A percentile compares a stretch with the other conserved stretches of the same genome.
These are phyloP conservation scores for Cutaneotrichosporon mucoides DNA, from an alignment of 1,284 basidiomycete genomes.

Conservation along the genomic window DNA sequence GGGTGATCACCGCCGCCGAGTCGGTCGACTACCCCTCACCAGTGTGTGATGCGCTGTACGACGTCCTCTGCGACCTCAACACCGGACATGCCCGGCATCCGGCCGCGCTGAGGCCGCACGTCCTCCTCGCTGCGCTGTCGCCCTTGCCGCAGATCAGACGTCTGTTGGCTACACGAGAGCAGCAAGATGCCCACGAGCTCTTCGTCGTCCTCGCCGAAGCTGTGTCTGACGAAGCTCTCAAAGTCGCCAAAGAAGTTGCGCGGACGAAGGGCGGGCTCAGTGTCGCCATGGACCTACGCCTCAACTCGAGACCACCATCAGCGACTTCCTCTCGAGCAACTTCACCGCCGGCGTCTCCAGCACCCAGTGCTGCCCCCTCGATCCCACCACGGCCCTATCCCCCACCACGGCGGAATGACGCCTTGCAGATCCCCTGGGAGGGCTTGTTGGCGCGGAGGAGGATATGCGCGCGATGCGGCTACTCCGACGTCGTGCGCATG, in stretches of 20 bases:
- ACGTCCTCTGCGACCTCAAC: conserved; percentile 69
- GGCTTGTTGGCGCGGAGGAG: conserved; percentile 44
- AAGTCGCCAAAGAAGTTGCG: conserved; percentile 39
- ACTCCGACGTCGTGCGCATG: conserved; percentile 41
- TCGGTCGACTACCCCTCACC: conserved; percentile 72
- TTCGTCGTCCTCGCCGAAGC: conserved; percentile 84
- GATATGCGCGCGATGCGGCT: conserved; percentile 44
- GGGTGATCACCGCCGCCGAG: conserved; percentile 67
- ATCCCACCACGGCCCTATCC: not conserved
- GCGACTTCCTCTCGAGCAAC: not conserved
- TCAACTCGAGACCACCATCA: not conserved
- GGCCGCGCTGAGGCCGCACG: conserved; percentile 63
- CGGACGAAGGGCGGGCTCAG: conserved; percentile 22
- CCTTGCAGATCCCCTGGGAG: conserved; percentile 45
- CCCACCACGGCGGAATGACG: conserved; percentile 1
- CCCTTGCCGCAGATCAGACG: conserved; percentile 58
- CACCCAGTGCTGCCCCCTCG: not conserved
- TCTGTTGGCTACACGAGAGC: conserved; percentile 76
- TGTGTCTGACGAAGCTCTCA: conserved; percentile 68
- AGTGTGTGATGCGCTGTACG: conserved; percentile 70
- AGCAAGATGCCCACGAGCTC: conserved; percentile 94
- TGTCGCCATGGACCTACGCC: conserved; percentile 11
- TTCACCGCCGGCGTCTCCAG: not conserved
- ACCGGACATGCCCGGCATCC: conserved; percentile 57
- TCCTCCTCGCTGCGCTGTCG: conserved; percentile 66